phyloP scores from a whole-genome alignment of 2,329 filamentous ascomycete genomes.

The Scortechinia acanthostroma region DNA sequence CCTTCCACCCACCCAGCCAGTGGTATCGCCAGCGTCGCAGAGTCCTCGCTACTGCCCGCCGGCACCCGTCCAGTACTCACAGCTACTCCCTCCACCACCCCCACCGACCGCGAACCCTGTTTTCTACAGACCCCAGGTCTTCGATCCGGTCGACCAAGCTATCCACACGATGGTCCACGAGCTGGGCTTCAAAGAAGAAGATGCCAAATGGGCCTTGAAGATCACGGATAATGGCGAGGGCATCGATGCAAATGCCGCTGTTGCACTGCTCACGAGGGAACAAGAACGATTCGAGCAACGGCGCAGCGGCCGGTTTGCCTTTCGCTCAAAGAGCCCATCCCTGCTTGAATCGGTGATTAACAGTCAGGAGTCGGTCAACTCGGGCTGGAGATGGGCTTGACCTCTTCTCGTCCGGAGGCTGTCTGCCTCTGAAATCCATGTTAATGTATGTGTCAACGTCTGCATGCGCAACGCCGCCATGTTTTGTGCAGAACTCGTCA shows the following conservation, averaged over 20 bases:
- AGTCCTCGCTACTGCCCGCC: background rate
- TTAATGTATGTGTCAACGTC: too few relatives aligned
- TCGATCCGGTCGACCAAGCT: constrained; percentile 46
- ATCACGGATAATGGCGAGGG: constrained; percentile 53
- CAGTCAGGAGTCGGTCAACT: too few relatives aligned
- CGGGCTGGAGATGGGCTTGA: too few relatives aligned
- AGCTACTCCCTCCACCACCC: background rate
- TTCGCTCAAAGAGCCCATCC: too few relatives aligned
- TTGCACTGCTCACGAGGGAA: constrained; percentile 40
- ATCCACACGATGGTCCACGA: constrained; percentile 44
- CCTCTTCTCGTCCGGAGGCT: too few relatives aligned
- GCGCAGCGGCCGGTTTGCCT: background rate
- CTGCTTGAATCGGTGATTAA: too few relatives aligned
- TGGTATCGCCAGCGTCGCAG: background rate
- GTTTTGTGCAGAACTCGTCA: too few relatives aligned
- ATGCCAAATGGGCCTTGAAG: constrained; percentile 46
- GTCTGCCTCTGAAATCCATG: too few relatives aligned
- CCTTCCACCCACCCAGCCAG: background rate
- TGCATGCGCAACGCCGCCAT: too few relatives aligned
- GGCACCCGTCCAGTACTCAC: background rate
- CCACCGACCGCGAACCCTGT: constrained; percentile 5
- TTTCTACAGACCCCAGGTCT: constrained; percentile 15
- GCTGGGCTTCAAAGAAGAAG: constrained; percentile 46
- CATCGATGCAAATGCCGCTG: constrained; percentile 45
- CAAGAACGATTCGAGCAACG: constrained; percentile 10